Evolutionary conservation across 192 early-diverging fungal genomes (phyloP).

Genomic region (Thamnidium elegans): DNA sequence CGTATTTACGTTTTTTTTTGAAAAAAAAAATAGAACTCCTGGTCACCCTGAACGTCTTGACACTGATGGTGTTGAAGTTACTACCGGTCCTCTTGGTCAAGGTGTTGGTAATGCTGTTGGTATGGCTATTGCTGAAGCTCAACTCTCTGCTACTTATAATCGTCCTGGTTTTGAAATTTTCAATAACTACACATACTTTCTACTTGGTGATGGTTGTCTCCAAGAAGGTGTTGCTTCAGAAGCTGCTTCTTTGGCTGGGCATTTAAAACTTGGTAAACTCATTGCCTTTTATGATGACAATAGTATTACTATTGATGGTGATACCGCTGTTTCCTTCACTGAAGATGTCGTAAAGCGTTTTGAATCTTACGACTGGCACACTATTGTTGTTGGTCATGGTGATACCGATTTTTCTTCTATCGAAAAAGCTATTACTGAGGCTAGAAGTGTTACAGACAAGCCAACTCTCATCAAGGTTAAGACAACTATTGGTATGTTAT

Average conservation of each 20-base stretch:
- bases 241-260: constrained; percentile 56
- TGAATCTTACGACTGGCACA: constrained; percentile 95
- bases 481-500: constrained; percentile 79
- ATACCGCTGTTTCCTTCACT: constrained; percentile 81
- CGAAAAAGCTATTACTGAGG: constrained; percentile 70
- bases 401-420: constrained; percentile 74
- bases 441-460: constrained; percentile 83
- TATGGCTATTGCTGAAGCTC: constrained; percentile 85
- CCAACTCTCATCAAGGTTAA: constrained; percentile 85
- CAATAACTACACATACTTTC: constrained; percentile 80
- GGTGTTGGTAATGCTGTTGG: constrained; percentile 90
- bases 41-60: constrained; percentile 91
- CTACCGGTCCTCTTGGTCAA: constrained; percentile 96
- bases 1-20: neutral
- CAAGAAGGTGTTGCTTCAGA: constrained; percentile 97
- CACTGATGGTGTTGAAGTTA: constrained; percentile 93
- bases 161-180: constrained; percentile 81
- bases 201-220: constrained; percentile 94
- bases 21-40: constrained; percentile 65
- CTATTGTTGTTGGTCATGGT: constrained; percentile 71
- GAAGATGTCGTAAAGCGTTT: constrained; percentile 88
- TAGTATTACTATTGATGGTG: constrained; percentile 93
- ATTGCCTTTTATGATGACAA: constrained; percentile 97
- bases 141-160: constrained; percentile 90
- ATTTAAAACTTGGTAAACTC: constrained; percentile 89